phyloP scores from a whole-genome alignment of 495 filamentous ascomycete genomes.

The Aspergillus kassunensis region DNA sequence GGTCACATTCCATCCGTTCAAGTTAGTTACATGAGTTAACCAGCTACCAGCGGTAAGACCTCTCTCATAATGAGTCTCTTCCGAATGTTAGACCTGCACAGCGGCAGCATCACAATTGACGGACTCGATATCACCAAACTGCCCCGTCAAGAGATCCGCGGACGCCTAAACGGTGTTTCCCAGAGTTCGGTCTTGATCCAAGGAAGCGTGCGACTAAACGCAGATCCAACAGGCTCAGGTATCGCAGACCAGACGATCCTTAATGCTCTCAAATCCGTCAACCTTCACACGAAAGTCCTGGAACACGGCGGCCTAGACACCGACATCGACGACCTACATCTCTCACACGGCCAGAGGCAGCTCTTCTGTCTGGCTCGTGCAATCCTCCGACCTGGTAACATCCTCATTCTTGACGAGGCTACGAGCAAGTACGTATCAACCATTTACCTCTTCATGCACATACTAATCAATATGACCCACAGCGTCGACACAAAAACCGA shows the following conservation, averaged over 20 bases:
- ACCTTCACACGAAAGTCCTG: conserved; percentile 44
- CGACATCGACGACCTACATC: conserved; percentile 44
- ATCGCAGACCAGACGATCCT: conserved; percentile 35
- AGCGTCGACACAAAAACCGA: conserved; percentile 56
- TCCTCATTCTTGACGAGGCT: conserved; percentile 50
- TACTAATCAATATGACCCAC: neutral
- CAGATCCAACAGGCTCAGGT: conserved; percentile 35
- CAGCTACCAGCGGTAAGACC: conserved; percentile 39
- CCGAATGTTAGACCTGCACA: conserved; percentile 46
- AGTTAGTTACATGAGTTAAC: neutral
- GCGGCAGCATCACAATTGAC: conserved; percentile 45
- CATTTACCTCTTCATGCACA: neutral
- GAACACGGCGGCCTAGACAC: conserved; percentile 50
- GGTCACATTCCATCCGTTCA: neutral
- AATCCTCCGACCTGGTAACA: conserved; percentile 45
- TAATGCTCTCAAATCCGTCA: conserved; percentile 45
- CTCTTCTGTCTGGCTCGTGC: conserved; percentile 62
- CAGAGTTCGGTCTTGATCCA: conserved; percentile 56
- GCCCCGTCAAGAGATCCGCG: conserved; percentile 44
- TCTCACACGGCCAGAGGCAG: conserved; percentile 61
- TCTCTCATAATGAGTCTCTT: conserved; percentile 51
- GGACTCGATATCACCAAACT: conserved; percentile 44
- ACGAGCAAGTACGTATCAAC: conserved; percentile 45
- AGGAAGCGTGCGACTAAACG: conserved; percentile 44
- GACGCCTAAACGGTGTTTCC: conserved; percentile 48